Evolutionary conservation across 2,329 filamentous ascomycete genomes (phyloP), one percentile per base, ranked within the genome.

Genomic region (Trichoderma koningiopsis): DNA sequence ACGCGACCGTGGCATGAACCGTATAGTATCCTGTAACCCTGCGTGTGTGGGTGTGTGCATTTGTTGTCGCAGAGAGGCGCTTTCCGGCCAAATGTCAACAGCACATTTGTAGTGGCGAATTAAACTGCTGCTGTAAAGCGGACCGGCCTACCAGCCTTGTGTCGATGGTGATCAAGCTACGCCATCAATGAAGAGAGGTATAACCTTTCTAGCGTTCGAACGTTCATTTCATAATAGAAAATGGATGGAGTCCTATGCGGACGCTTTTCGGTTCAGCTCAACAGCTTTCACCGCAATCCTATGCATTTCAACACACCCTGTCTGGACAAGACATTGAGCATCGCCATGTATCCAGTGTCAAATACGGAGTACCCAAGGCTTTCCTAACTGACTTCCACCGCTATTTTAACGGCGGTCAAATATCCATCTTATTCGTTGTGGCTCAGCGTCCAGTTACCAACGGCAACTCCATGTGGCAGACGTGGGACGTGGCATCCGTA

Each of bases 61-160:
- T 22, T 49, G 40, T 43, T 43, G 7, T 43, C 1, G 40, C 40
- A 49, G n/a, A 24, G n/a, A 49, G 22, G 11, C 47, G 47, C 16
- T 52, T 13, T 47, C 13, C 24, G 40, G 55, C 37, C 40, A 31
- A 58, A 52, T 29, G 31, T n/a, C 49, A 13, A 43, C n/a, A 27
- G 27, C 55, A n/a, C 27, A 22, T 56, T 59, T 29, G 40, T 40
- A 24, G 64, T 67, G 64, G 64, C 64, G 55, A 67, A 56, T 29
- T 56, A 52, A 27, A 35, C 19, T 43, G 37, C 5, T 40, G 64
- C 64, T 55, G 49, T 59, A 56, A 29, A 13, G 31, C 33, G 29
- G 33, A n/a, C 29, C 4, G 16, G 10, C 47, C 47, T 49, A n/a
- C 47, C 47, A 49, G 47, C 47, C 47, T 49, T 24, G 47, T 49